Base-by-base conservation (phyloP, 352 stramenopile genomes). In the Albugo laibachii region DNA sequence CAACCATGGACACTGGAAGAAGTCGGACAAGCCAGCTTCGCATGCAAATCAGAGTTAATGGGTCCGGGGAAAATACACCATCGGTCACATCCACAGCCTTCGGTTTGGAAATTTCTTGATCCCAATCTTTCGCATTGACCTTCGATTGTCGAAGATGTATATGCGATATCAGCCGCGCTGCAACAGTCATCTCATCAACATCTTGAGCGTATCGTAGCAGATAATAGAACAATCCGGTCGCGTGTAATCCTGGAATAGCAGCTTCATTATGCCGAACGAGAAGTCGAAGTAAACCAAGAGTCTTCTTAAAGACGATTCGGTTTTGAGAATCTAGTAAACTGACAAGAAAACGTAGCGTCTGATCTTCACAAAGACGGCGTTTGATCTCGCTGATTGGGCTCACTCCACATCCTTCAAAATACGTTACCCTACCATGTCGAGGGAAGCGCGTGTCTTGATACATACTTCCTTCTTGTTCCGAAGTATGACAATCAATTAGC, bases 141-240 rank as follows among this genome's bases (percentile, higher is more conserved):
- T 69, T 66, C 12, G 75, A 82, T 53, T 91, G 78, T 5, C 78
- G 75, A 20, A 91, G 55, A 55, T 91, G 78, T 45, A 91, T 78
- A 53, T 84, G 67, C 20, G 69, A 81, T 5, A 91, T 82, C 45
- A 91, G 58, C 19, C 71, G 63, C 5, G 74, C 78, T 1, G 76
- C 75, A 44, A 87, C 64, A 4, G 71, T 63, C 78, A 91, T 91
- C 41, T 91, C 78, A 35, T 87, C 75, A 16, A 80, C 70, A 52
- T 87, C 76, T 41, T 80, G 58, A 6, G 78, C 62, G 41, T 84
- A 88, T 2, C 71, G 69, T 24, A 92, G 64, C 37, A 92, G 56
- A 45, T 88, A 92, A 44, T 92, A 92, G 56, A 92, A 92, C 5
- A 92, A 69, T 5, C 78, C 78, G 4, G 78, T 88, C 1, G 73